phyloP scores from a whole-genome alignment of 2,329 filamentous ascomycete genomes.

The Shiraia sp. region DNA sequence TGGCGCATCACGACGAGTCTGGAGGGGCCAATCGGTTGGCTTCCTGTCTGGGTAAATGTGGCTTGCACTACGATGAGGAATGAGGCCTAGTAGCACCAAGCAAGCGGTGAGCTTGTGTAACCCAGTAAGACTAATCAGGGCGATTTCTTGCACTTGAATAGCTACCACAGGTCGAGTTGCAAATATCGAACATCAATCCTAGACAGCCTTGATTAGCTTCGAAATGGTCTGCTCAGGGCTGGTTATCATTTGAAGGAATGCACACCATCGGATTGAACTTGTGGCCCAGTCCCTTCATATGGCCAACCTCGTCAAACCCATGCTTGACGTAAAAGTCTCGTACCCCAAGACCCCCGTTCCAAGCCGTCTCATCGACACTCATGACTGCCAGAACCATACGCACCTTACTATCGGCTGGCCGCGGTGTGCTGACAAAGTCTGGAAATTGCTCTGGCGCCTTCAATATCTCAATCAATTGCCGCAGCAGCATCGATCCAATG shows the following conservation, averaged over 20 bases:
- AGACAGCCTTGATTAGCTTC: constrained; percentile 5
- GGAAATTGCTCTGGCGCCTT: constrained; percentile 16
- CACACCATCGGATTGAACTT: constrained; percentile 46
- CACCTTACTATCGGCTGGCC: constrained; percentile 25
- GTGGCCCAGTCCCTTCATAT: constrained; percentile 44
- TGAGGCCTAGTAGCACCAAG: constrained; percentile 14
- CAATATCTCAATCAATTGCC: constrained; percentile 32
- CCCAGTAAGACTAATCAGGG: neutral
- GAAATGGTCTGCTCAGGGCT: too few species aligned
- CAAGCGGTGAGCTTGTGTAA: constrained; percentile 33
- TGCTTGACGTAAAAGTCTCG: constrained; percentile 45
- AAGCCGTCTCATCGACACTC: constrained; percentile 42
- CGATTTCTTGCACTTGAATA: neutral
- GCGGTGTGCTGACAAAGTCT: constrained; percentile 9
- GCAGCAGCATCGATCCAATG: constrained; percentile 40
- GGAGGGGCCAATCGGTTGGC: constrained; percentile 26
- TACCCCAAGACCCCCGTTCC: constrained; percentile 36
- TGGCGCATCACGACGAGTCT: too few species aligned
- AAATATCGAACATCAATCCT: constrained; percentile 31
- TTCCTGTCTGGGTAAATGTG: constrained; percentile 19
- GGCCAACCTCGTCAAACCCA: constrained; percentile 46
- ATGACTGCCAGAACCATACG: constrained; percentile 45
- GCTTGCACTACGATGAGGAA: constrained; percentile 21
- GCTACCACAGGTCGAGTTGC: constrained; percentile 21
- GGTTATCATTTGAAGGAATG: constrained; percentile 4